These are phyloP conservation scores for Claviceps cyperi DNA, from an alignment of 2,329 filamentous ascomycete genomes.

Conservation along the genomic window DNA sequence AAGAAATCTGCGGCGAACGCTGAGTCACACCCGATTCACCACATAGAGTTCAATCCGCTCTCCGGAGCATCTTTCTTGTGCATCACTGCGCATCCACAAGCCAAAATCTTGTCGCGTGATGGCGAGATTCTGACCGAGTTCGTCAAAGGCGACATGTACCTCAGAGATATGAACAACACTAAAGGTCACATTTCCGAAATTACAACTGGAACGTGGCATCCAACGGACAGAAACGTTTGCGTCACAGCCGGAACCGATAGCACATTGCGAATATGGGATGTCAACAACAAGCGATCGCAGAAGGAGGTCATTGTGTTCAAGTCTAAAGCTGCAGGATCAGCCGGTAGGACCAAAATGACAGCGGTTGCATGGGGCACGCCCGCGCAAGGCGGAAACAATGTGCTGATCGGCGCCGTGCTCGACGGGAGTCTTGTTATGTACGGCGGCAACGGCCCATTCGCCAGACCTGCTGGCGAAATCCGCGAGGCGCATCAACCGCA, in stretches of 20 bases:
- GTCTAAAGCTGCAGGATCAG: conserved; percentile 73
- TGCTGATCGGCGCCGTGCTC: conserved; percentile 69
- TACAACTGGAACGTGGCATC: conserved; percentile 81
- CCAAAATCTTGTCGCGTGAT: conserved; percentile 78
- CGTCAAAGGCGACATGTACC: conserved; percentile 95
- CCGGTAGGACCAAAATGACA: conserved; percentile 87
- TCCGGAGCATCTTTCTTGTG: conserved; percentile 73
- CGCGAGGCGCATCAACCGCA: conserved; percentile 66
- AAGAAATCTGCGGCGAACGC: conserved; percentile 53
- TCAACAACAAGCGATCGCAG: conserved; percentile 79
- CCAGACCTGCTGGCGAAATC: conserved; percentile 69
- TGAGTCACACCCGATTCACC: conserved; percentile 80
- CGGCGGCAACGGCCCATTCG: conserved; percentile 74
- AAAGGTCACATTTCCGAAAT: conserved; percentile 93
- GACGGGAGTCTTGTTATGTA: conserved; percentile 91
- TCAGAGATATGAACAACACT: conserved; percentile 93
- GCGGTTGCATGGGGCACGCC: conserved; percentile 75
- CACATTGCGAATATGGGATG: conserved; percentile 91
- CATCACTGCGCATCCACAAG: conserved; percentile 76
- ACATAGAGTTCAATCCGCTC: conserved; percentile 72
- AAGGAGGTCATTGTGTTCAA: conserved; percentile 95
- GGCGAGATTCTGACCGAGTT: conserved; percentile 78
- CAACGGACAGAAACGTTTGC: conserved; percentile 68
- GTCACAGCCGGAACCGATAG: conserved; percentile 91
- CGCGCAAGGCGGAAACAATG: conserved; percentile 59